Conservation (phyloP, 2,329 filamentous ascomycete species). For the Sphaerulina vaccinii region DNA sequence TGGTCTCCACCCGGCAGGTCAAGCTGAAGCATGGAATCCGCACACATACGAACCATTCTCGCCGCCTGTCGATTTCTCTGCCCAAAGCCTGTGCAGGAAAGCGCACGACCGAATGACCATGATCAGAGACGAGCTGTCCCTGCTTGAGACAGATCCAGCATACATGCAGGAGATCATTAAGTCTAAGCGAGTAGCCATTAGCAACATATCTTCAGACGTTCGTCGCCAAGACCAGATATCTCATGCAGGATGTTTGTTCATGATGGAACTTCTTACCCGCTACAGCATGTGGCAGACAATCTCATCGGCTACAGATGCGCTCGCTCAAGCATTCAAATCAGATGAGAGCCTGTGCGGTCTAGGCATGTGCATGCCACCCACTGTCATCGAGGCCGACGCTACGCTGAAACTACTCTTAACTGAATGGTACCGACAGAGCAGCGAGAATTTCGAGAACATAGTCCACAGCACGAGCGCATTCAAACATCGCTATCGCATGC, state of each 20-base stretch:
- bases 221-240: background rate
- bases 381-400: background rate
- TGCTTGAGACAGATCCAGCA: constrained; percentile 10
- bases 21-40: background rate
- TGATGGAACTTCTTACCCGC: background rate
- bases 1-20: constrained; percentile 3
- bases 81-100: background rate
- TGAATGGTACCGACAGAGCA: background rate
- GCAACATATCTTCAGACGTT: background rate
- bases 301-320: too few relatives aligned
- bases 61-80: background rate
- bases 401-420: background rate
- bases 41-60: constrained; percentile 3
- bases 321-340: too few relatives aligned
- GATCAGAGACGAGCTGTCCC: constrained; percentile 5
- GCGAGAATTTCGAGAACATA: background rate
- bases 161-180: constrained; percentile 4
- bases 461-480: background rate
- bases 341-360: too few relatives aligned
- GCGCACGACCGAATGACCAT: background rate
- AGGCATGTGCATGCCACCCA: background rate
- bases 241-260: background rate
- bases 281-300: constrained; percentile 12
- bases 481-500: background rate
- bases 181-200: background rate